Conservation (phyloP, 345 rosid species). For the Noccaea caerulescens region DNA sequence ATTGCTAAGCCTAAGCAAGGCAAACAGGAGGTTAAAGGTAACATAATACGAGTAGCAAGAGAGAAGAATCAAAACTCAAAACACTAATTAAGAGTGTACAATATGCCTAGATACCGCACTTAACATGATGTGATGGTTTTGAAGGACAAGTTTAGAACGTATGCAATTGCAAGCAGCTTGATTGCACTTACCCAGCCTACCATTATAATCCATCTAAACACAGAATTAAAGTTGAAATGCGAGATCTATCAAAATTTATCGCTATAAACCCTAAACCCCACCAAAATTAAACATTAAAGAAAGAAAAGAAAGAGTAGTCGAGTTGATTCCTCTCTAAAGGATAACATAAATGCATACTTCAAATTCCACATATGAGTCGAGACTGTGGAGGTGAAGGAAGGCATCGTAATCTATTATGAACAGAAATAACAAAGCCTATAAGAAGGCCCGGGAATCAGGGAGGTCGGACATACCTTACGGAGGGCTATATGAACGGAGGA, state of each 20-base stretch:
- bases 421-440: too few species aligned
- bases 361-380: too few species aligned
- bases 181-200: not conserved
- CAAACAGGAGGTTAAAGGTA: not conserved
- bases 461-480: not conserved
- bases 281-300: not conserved
- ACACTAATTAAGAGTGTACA: not conserved
- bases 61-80: too few species aligned
- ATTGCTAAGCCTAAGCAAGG: conserved; percentile 44
- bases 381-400: too few species aligned
- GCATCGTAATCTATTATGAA: too few species aligned
- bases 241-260: conserved; percentile 16
- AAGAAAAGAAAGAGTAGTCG: not conserved
- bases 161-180: not conserved
- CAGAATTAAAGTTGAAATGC: not conserved
- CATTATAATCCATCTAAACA: not conserved
- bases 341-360: too few species aligned
- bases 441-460: too few species aligned
- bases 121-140: too few species aligned
- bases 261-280: conserved; percentile 28
- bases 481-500: too few species aligned
- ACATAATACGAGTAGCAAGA: too few species aligned
- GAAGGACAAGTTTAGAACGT: not conserved
- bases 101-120: not conserved
- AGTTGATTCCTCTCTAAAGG: too few species aligned